Evolutionary conservation across 306 rosid genomes (phyloP).

Genomic region (Glycyrrhiza uralensis): DNA sequence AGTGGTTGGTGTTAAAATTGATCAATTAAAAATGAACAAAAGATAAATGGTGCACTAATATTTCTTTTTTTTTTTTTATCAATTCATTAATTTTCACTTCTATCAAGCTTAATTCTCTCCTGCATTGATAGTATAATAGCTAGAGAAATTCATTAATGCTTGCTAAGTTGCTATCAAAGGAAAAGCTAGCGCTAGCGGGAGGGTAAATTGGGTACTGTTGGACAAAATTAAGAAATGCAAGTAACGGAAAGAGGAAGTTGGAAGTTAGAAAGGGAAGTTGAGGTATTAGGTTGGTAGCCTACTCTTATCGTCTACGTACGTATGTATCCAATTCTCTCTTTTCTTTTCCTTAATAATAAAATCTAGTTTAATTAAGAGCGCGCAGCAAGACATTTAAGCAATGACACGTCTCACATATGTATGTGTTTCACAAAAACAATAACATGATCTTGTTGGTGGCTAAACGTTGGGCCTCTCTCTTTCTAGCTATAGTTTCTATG

Average conservation of each 20-base stretch:
- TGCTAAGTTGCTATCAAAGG: background rate
- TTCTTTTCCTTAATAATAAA: background rate
- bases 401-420: slow-evolving; percentile 4
- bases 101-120: background rate
- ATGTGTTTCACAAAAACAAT: background rate
- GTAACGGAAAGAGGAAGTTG: slow-evolving; percentile 37
- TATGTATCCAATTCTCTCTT: background rate
- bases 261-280: slow-evolving; percentile 45
- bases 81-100: background rate
- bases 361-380: slow-evolving; percentile 6
- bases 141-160: background rate
- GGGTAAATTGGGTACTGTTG: slow-evolving; percentile 29
- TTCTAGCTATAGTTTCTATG: too few relatives aligned
- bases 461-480: background rate
- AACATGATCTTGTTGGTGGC: slow-evolving; percentile 10
- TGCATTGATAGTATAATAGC: background rate
- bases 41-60: background rate
- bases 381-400: slow-evolving; percentile 5
- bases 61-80: background rate
- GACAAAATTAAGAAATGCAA: background rate
- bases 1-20: background rate
- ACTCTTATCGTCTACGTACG: slow-evolving; percentile 47
- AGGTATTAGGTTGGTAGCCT: slow-evolving; percentile 65
- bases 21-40: background rate
- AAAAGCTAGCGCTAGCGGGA: background rate